These are phyloP conservation scores for Telfairia occidentalis DNA, from an alignment of 331 rosid genomes.

Conservation along the genomic window DNA sequence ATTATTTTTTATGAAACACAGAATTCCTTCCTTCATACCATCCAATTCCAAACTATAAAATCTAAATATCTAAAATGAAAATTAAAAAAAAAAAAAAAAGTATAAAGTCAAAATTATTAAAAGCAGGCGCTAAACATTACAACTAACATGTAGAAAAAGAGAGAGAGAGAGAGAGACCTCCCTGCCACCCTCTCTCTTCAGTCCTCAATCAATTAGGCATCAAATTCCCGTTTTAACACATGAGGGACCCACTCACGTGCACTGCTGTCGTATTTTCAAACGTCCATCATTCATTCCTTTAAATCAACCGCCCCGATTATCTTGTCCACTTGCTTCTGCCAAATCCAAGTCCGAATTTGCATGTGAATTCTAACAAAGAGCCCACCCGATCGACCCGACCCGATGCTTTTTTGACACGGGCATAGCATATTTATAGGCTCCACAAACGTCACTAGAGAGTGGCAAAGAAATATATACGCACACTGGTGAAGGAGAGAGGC, in stretches of 20 bases:
- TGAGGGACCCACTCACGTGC: neutral
- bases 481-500: neutral
- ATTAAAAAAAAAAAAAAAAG: too few species aligned
- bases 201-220: constrained; percentile 1
- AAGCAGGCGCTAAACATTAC: too few species aligned
- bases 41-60: too few species aligned
- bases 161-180: neutral
- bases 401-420: neutral
- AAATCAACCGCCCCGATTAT: neutral
- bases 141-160: too few species aligned
- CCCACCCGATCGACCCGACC: neutral
- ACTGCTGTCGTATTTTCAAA: neutral
- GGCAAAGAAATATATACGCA: neutral
- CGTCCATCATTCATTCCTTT: neutral
- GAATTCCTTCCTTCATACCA: too few species aligned
- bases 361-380: too few species aligned
- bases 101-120: too few species aligned
- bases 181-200: neutral
- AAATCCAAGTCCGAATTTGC: neutral
- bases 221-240: neutral
- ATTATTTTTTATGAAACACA: too few species aligned
- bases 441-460: constrained; percentile 3
- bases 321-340: neutral
- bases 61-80: too few species aligned
- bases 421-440: neutral